Evolutionary conservation across 768 basidiomycete species (phyloP).

Genomic region (Leccinum incarnatum): DNA sequence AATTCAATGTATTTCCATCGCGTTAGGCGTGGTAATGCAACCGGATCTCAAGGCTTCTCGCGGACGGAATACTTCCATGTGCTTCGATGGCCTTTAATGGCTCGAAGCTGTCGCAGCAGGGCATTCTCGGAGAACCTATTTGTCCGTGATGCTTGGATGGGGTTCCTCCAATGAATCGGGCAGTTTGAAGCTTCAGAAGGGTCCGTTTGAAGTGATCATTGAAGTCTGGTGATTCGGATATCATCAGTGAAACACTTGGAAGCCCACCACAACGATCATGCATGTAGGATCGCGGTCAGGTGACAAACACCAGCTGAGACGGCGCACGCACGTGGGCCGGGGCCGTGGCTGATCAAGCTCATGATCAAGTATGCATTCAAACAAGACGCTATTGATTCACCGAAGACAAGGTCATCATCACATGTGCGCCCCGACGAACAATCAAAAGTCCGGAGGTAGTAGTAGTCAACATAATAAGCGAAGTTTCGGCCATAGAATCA

Average conservation of each 20-base stretch:
- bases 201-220: background rate
- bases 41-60: background rate
- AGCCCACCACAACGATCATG: background rate
- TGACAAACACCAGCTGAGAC: background rate
- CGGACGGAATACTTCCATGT: background rate
- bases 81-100: background rate
- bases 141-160: background rate
- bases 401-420: background rate
- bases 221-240: background rate
- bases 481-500: background rate
- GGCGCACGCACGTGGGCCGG: background rate
- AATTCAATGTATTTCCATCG: slow-evolving; percentile 21
- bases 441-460: background rate
- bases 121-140: background rate
- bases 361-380: background rate
- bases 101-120: background rate
- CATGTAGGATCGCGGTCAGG: too few species aligned
- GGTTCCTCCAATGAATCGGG: background rate
- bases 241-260: background rate
- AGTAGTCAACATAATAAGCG: background rate
- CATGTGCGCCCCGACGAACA: background rate
- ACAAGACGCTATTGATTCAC: background rate
- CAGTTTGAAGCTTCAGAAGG: background rate
- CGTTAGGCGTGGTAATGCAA: slow-evolving; percentile 4
- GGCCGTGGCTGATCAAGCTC: background rate